Conservation (phyloP, 768 basidiomycete genomes). For the Boletus tomentosulus region DNA sequence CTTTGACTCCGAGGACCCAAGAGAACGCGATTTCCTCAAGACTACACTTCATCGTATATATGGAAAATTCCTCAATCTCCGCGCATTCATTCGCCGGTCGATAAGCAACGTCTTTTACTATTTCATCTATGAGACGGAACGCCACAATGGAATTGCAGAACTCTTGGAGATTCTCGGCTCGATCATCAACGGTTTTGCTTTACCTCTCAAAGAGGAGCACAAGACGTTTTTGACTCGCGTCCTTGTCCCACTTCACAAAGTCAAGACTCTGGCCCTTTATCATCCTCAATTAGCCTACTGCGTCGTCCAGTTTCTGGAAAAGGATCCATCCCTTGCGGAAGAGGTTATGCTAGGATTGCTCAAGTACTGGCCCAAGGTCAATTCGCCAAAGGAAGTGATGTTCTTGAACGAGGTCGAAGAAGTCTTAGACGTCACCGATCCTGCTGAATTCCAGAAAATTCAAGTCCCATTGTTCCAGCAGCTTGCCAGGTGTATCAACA, state of each 20-base stretch:
- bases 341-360: slow-evolving; percentile 96
- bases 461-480: slow-evolving; percentile 91
- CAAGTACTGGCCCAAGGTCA: slow-evolving; percentile 98
- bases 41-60: slow-evolving; percentile 99
- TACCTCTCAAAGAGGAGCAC: slow-evolving; percentile 98
- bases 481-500: slow-evolving; percentile 94
- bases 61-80: slow-evolving; percentile 97
- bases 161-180: slow-evolving; percentile 96
- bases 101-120: slow-evolving; percentile 99
- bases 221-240: slow-evolving; percentile 94
- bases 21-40: slow-evolving; percentile 98
- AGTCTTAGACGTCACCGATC: slow-evolving; percentile 96
- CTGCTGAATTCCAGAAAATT: slow-evolving; percentile 93
- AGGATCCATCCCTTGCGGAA: slow-evolving; percentile 87
- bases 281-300: slow-evolving; percentile 99
- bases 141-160: slow-evolving; percentile 99
- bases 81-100: slow-evolving; percentile 96
- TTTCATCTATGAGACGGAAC: slow-evolving; percentile 97
- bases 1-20: slow-evolving; percentile 97
- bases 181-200: slow-evolving; percentile 98
- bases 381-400: slow-evolving; percentile 99
- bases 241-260: slow-evolving; percentile 95
- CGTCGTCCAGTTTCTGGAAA: slow-evolving; percentile 97
- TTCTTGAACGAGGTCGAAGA: slow-evolving; percentile 99
- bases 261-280: slow-evolving; percentile 94